These are phyloP conservation scores for Pulveroboletus sp. DNA, from an alignment of 768 basidiomycete species.

Conservation along the genomic window DNA sequence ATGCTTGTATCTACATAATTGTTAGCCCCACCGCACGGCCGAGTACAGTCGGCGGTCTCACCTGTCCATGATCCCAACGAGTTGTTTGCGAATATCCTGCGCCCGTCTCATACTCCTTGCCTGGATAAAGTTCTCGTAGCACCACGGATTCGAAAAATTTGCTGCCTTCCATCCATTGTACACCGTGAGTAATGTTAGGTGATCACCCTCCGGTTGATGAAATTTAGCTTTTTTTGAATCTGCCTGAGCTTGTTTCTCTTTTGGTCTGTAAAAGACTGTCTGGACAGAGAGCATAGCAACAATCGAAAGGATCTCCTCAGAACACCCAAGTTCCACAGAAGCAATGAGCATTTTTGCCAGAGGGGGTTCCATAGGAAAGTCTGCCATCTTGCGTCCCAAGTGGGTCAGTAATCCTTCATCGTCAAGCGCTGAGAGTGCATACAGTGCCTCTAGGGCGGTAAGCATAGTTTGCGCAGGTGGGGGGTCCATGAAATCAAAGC, in stretches of 20 bases:
- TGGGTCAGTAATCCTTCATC: slow-evolving; percentile 95
- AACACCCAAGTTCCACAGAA: slow-evolving; percentile 95
- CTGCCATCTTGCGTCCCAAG: slow-evolving; percentile 97
- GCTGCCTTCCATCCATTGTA: slow-evolving; percentile 98
- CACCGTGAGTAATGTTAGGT: slow-evolving; percentile 85
- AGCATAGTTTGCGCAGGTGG: slow-evolving; percentile 96
- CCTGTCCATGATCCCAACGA: slow-evolving; percentile 98
- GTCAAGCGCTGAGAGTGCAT: slow-evolving; percentile 92
- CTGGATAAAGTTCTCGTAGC: slow-evolving; percentile 98
- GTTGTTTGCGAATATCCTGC: slow-evolving; percentile 95
- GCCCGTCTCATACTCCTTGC: slow-evolving; percentile 95
- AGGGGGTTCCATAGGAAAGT: slow-evolving; percentile 97
- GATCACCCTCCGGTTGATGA: slow-evolving; percentile 97
- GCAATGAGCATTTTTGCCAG: slow-evolving; percentile 98
- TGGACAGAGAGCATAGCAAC: slow-evolving; percentile 98
- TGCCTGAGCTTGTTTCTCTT: slow-evolving; percentile 98
- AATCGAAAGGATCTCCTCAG: slow-evolving; percentile 94
- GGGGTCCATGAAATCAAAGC: slow-evolving; percentile 99
- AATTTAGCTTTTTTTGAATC: slow-evolving; percentile 99
- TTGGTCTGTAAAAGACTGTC: slow-evolving; percentile 97
- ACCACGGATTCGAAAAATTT: slow-evolving; percentile 98
- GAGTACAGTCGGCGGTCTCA: slow-evolving; percentile 34
- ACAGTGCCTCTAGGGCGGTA: slow-evolving; percentile 90
- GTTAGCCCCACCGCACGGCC: slow-evolving; percentile 2
- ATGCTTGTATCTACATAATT: slow-evolving; percentile 76